These are phyloP conservation scores for Lactarius pseudohatsudake DNA, from an alignment of 768 basidiomycete genomes.

Conservation along the genomic window DNA sequence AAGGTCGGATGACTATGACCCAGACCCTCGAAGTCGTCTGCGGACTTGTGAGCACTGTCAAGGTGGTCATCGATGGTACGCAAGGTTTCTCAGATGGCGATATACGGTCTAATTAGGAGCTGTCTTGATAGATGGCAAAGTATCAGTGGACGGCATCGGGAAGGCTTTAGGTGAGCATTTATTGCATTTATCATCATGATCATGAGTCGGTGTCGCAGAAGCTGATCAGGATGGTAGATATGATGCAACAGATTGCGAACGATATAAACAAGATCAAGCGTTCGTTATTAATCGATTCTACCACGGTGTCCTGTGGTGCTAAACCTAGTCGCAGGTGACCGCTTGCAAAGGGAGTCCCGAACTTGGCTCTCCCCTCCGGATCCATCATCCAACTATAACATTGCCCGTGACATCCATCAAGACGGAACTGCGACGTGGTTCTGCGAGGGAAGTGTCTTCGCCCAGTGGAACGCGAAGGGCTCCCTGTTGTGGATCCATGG, in stretches of 20 bases:
- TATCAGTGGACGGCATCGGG: neutral
- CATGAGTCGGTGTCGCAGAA: too few species aligned
- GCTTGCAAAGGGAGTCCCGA: neutral
- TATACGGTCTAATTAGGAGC: too few species aligned
- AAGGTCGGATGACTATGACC: neutral
- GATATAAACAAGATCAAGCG: too few species aligned
- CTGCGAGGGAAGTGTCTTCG: neutral
- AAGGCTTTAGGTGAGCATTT: neutral
- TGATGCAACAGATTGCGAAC: too few species aligned
- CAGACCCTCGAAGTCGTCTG: neutral
- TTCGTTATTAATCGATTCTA: too few species aligned
- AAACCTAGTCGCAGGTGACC: too few species aligned
- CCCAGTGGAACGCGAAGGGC: conserved; percentile 1
- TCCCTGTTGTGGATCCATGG: conserved; percentile 16
- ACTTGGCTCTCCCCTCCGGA: conserved; percentile 16
- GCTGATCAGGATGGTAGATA: too few species aligned
- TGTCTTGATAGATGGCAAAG: neutral
- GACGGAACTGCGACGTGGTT: conserved; percentile 5
- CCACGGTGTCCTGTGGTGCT: too few species aligned
- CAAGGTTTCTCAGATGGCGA: neutral
- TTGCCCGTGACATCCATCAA: neutral
- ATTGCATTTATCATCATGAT: too few species aligned
- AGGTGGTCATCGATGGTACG: neutral
- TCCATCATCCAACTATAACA: conserved; percentile 1
- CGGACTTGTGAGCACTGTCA: neutral